Percentiles rank a stretch among this genome's conserved stretches.
These are phyloP conservation scores for Pogostemon cablin DNA, from an alignment of 257 asterid genomes.

Conservation along the genomic window DNA sequence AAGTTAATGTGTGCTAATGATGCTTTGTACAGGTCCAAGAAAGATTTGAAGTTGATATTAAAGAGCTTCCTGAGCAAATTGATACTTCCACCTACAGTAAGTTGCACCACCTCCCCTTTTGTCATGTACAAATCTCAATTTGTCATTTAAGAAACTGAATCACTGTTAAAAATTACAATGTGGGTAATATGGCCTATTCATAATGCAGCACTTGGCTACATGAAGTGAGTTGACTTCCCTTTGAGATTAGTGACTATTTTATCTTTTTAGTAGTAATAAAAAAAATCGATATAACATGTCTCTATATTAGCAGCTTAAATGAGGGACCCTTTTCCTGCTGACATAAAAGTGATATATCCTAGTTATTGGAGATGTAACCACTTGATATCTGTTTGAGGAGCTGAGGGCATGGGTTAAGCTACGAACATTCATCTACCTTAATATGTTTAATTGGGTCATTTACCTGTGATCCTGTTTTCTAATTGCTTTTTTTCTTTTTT, in stretches of 20 bases:
- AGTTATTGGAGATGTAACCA: background rate
- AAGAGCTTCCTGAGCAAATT: slow-evolving; percentile 95
- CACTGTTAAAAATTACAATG: background rate
- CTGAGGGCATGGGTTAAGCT: background rate
- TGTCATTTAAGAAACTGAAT: background rate
- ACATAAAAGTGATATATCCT: background rate
- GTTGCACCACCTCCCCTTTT: slow-evolving; percentile 27
- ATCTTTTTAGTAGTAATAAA: background rate
- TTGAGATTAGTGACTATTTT: background rate
- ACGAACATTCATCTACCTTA: background rate
- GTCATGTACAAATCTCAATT: background rate
- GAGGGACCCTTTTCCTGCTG: no score
- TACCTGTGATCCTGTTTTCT: background rate
- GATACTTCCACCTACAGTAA: slow-evolving; percentile 91
- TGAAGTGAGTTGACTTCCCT: background rate
- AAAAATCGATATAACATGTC: no score
- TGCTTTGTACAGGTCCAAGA: slow-evolving; percentile 71
- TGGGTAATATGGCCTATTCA: no score
- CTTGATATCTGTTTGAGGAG: background rate
- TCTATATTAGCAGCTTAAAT: no score
- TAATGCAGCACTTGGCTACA: background rate
- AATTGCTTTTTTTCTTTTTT: background rate
- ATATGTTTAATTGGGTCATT: background rate
- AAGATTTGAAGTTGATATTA: slow-evolving; percentile 92
- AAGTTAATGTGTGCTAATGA: background rate